Percentiles rank a stretch among this genome's conserved stretches.
Conservation (phyloP, 306 rosid genomes). For the Prunus salicina region DNA sequence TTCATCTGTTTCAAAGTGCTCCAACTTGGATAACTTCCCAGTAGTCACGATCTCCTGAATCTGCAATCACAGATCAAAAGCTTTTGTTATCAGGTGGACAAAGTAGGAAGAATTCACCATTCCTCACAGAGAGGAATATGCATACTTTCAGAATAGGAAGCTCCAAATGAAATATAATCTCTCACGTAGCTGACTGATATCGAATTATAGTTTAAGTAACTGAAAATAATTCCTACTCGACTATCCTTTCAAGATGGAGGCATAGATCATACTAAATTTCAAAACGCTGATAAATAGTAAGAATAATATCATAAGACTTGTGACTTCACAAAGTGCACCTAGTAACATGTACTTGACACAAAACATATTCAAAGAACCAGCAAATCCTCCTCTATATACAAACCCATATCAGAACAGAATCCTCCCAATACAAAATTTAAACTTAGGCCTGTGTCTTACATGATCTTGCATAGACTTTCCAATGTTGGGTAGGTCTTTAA, state of each 20-base stretch:
- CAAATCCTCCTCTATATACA: neutral
- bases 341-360: neutral
- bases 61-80: conserved; percentile 44
- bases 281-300: neutral
- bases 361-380: neutral
- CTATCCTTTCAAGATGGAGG: neutral
- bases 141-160: neutral
- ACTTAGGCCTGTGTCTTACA: conserved; percentile 42
- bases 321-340: neutral
- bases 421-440: neutral
- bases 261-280: neutral
- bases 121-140: neutral
- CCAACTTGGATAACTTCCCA: conserved; percentile 83
- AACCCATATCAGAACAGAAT: neutral
- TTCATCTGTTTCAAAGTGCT: conserved; percentile 84
- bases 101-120: neutral
- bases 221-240: neutral
- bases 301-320: neutral
- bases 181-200: neutral
- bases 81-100: conserved; percentile 21
- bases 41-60: conserved; percentile 90
- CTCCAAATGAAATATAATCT: neutral
- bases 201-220: neutral
- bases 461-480: conserved; percentile 93
- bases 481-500: conserved; percentile 69